Conservation (phyloP, 75 land plant species). For the Pinus albicaulis region DNA sequence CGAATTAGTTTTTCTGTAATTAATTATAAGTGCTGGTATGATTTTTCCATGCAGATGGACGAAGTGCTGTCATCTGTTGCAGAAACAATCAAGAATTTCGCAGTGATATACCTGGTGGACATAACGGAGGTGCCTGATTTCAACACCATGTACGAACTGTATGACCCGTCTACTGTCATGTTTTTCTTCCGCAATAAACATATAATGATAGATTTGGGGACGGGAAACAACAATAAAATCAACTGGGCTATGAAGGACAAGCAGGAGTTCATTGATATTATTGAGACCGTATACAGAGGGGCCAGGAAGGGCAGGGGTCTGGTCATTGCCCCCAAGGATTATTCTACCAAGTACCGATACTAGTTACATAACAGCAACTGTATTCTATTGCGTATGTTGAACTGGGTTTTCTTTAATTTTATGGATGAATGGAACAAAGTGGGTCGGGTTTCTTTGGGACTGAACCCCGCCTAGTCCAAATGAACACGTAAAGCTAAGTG, state of each 20-base stretch:
- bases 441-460: too few relatives aligned
- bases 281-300: slow-evolving; percentile 93
- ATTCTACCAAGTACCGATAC: slow-evolving; percentile 96
- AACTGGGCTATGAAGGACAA: slow-evolving; percentile 96
- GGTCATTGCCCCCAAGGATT: slow-evolving; percentile 91
- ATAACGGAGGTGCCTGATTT: slow-evolving; percentile 97
- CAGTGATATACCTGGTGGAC: slow-evolving; percentile 94
- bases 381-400: too few relatives aligned
- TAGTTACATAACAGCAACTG: slow-evolving; percentile 14
- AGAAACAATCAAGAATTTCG: slow-evolving; percentile 95
- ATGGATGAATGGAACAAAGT: too few relatives aligned
- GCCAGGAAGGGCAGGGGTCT: slow-evolving; percentile 94
- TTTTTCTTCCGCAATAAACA: slow-evolving; percentile 99
- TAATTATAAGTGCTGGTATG: too few relatives aligned
- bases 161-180: slow-evolving; percentile 96
- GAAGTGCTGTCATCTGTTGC: slow-evolving; percentile 95
- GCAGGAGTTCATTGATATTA: slow-evolving; percentile 92
- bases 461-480: too few relatives aligned
- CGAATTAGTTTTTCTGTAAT: too few relatives aligned
- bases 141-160: slow-evolving; percentile 97
- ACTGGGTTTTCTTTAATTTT: too few relatives aligned
- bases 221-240: slow-evolving; percentile 96
- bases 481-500: too few relatives aligned
- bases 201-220: slow-evolving; percentile 95
- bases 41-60: slow-evolving; percentile 56